Conservation (phyloP, 2,329 filamentous ascomycete genomes). For the Drechmeria coniospora region DNA sequence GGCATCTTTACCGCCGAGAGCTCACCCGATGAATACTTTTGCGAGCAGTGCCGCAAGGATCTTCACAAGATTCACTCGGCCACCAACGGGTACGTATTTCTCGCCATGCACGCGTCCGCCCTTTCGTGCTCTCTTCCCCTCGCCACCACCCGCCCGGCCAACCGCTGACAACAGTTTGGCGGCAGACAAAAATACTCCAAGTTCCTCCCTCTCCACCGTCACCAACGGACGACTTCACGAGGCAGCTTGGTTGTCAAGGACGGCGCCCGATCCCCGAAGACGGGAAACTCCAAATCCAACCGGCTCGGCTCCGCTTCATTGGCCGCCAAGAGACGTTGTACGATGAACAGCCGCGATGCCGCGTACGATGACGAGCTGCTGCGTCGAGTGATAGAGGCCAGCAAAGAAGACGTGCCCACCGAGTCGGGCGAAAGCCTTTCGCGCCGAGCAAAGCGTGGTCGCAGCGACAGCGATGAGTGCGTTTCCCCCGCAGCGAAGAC, state of each 20-base stretch:
- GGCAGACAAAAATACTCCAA: slow-evolving; percentile 49
- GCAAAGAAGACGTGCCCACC: slow-evolving; percentile 60
- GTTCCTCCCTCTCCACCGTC: slow-evolving; percentile 44
- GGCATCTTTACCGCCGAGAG: slow-evolving; percentile 89
- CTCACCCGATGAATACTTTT: slow-evolving; percentile 95
- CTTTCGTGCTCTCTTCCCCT: not conserved
- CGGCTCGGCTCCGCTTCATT: slow-evolving; percentile 35
- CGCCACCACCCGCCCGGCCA: not conserved
- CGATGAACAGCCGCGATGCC: slow-evolving; percentile 92
- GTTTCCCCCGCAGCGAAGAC: slow-evolving; percentile 21
- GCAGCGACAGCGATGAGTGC: slow-evolving; percentile 91
- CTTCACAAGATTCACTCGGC: slow-evolving; percentile 72
- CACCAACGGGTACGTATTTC: slow-evolving; percentile 60
- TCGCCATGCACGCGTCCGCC: not conserved
- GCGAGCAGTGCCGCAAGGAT: slow-evolving; percentile 85
- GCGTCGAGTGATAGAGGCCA: slow-evolving; percentile 82
- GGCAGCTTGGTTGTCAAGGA: slow-evolving; percentile 54
- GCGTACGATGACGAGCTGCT: slow-evolving; percentile 91
- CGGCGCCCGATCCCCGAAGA: slow-evolving; percentile 35
- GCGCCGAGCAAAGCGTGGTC: slow-evolving; percentile 63
- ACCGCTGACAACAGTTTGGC: slow-evolving; percentile 21
- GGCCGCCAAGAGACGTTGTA: slow-evolving; percentile 72
- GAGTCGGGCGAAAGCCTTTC: slow-evolving; percentile 34
- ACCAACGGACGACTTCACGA: slow-evolving; percentile 41
- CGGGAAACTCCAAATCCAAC: slow-evolving; percentile 38